A percentile compares a stretch with the other conserved stretches of the same genome.
Conservation (phyloP, 164 flowering plant genomes). For the Vitis vinifera region DNA sequence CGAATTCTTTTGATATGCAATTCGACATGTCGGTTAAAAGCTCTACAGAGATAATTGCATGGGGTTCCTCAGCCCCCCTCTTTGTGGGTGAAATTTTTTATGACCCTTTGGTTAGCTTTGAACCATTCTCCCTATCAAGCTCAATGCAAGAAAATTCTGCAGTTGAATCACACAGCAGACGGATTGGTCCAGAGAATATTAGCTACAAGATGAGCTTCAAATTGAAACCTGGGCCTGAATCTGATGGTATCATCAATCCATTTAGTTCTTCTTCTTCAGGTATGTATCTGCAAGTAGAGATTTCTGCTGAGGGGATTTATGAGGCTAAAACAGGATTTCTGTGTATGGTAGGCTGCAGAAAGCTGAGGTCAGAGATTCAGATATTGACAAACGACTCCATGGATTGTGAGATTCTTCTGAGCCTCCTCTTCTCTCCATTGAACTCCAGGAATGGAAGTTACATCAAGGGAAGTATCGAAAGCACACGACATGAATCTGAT, state of each 20-base stretch:
- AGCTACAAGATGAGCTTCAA: slow-evolving; percentile 45
- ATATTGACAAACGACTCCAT: slow-evolving; percentile 11
- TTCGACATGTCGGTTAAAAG: slow-evolving; percentile 37
- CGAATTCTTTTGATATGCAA: slow-evolving; percentile 41
- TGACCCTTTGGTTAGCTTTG: neutral
- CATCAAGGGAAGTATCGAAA: slow-evolving; percentile 54
- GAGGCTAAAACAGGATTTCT: slow-evolving; percentile 50
- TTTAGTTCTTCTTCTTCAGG: slow-evolving; percentile 7
- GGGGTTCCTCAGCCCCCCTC: slow-evolving; percentile 43
- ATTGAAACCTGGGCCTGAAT: neutral
- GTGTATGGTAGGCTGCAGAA: slow-evolving; percentile 74
- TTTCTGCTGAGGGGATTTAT: slow-evolving; percentile 72
- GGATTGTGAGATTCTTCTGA: slow-evolving; percentile 62
- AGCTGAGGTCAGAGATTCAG: slow-evolving; percentile 15
- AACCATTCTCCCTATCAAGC: neutral
- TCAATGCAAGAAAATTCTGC: neutral
- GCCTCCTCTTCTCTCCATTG: slow-evolving; percentile 46
- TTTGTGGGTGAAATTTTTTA: slow-evolving; percentile 36
- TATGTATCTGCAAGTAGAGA: slow-evolving; percentile 5
- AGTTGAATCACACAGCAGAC: slow-evolving; percentile 4
- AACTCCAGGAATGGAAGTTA: slow-evolving; percentile 20
- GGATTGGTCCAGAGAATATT: slow-evolving; percentile 35
- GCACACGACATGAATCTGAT: slow-evolving; percentile 44
- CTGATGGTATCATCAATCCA: slow-evolving; percentile 6
- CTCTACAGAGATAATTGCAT: slow-evolving; percentile 9